Percentiles rank a stretch among this genome's conserved stretches.
Evolutionary conservation across 805 yeast species (phyloP).

Genomic region (Candida saitoana): DNA sequence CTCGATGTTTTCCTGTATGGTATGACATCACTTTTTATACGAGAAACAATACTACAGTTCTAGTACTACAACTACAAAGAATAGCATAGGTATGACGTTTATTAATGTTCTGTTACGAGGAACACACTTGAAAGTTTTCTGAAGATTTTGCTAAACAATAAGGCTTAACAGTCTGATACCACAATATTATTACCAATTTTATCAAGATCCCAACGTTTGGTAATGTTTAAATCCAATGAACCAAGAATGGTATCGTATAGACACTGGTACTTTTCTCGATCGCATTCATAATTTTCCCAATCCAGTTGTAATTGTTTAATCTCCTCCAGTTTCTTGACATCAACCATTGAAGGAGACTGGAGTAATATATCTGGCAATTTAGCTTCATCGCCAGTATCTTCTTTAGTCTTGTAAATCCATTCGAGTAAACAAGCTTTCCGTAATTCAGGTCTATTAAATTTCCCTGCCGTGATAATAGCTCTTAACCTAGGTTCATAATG

Average conservation of each 20-base stretch:
- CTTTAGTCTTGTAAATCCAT: constrained; percentile 20
- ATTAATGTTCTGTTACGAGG: too few species aligned
- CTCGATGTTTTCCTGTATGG: too few species aligned
- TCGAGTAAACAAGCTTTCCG: constrained; percentile 34
- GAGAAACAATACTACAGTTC: too few species aligned
- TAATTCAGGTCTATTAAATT: constrained; percentile 48
- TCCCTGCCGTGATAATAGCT: constrained; percentile 65
- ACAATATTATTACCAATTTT: constrained; percentile 20
- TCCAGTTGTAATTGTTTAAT: constrained; percentile 12
- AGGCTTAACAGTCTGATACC: background rate
- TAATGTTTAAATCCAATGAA: constrained; percentile 50
- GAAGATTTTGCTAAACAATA: background rate
- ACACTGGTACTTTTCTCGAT: constrained; percentile 21
- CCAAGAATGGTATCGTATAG: constrained; percentile 41
- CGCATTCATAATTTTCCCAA: constrained; percentile 16
- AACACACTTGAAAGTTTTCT: too few species aligned
- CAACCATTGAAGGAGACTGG: constrained; percentile 16
- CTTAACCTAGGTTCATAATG: constrained; percentile 77
- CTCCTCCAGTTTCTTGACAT: constrained; percentile 15
- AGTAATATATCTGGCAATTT: constrained; percentile 7
- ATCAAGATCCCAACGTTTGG: constrained; percentile 49
- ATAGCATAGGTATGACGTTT: too few species aligned
- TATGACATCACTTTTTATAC: too few species aligned
- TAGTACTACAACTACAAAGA: too few species aligned
- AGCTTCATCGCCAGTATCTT: constrained; percentile 8